A percentile compares a stretch with the other conserved stretches of the same genome.
phyloP scores from a whole-genome alignment of 1,284 basidiomycete genomes.

The Pyrrhoderma noxium region DNA sequence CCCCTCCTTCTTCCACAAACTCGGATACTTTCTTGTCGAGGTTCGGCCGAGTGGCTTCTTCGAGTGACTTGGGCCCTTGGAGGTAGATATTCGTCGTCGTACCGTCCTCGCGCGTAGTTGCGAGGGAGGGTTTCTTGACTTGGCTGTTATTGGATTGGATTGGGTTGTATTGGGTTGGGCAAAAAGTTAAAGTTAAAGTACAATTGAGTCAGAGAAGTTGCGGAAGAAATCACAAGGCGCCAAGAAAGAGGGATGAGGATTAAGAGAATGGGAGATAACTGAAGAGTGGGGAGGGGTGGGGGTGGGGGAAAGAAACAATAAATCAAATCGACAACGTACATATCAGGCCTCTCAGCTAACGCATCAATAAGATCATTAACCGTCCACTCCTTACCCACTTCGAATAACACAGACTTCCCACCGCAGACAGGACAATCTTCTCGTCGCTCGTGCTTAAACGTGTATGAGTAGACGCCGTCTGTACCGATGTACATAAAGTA shows the following conservation, averaged over 20 bases:
- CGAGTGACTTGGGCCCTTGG: constrained; percentile 86
- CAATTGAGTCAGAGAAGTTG: too few relatives aligned
- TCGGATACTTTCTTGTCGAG: constrained; percentile 81
- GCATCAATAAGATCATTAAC: constrained; percentile 83
- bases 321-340: constrained; percentile 39
- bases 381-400: constrained; percentile 63
- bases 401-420: constrained; percentile 73
- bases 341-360: constrained; percentile 77
- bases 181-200: too few relatives aligned
- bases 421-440: constrained; percentile 97
- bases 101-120: constrained; percentile 35
- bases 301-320: constrained; percentile 6
- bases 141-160: constrained; percentile 52
- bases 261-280: too few relatives aligned
- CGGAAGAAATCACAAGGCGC: too few relatives aligned
- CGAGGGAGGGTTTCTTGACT: constrained; percentile 87
- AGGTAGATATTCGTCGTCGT: constrained; percentile 73
- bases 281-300: too few relatives aligned
- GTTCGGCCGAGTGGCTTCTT: constrained; percentile 83
- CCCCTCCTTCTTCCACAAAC: constrained; percentile 66
- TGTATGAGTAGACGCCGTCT: constrained; percentile 95
- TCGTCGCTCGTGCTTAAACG: constrained; percentile 92
- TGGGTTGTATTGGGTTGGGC: too few relatives aligned
- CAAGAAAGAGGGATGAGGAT: too few relatives aligned
- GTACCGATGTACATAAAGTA: constrained; percentile 98